Base-by-base conservation (phyloP, 306 rosid genomes). In the Lotus japonicus region DNA sequence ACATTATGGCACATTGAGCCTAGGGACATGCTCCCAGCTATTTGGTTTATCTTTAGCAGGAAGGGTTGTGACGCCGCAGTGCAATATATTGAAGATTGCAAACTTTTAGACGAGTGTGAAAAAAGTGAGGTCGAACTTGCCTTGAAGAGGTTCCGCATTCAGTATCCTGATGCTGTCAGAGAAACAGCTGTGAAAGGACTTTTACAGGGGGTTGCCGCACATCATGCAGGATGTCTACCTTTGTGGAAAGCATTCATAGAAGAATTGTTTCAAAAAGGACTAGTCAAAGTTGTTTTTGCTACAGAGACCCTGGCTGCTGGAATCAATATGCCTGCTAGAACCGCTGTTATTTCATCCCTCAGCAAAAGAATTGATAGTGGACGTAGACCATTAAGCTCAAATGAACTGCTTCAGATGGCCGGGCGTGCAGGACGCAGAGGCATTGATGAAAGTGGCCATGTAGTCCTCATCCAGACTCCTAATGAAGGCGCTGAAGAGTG, bases 341-440 rank as follows among this genome's bases (percentile, higher is more conserved):
- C 98, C 71, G 81, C 97, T 68, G 87, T 90, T 70, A 88, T 94
- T 77, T 79, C 97, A 58, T 94, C 98, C 72, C 89, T 94, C 67
- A 88, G 84, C 82, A 94, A 94, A 84, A 83, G 96, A 74, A 79
- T 81, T 56, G 92, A 90, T 49, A 79, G 62, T 35, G 97, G 98
- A 13, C 96, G 88, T 33, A 65, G 62, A 62, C 85, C 68, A 10
- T 79, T 94, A 80, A 82, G 81, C 74, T 66, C 98, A 73, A 94
- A 94, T 49, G 98, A 94, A 76, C 85, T 94, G 75, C 92, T 94
- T 75, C 98, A 94, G 77, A 94, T 94, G 98, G 98, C 98, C 44
- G 98, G 97, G 68, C 98, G 96, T 70, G 98, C 98, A 77, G 98
- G 98, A 23, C 97, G 98, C 61, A 84, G 98, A 76, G 97, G 98